Evolutionary conservation across 1,139 yeast species (phyloP).

Genomic region (Waltiozyma sp.): DNA sequence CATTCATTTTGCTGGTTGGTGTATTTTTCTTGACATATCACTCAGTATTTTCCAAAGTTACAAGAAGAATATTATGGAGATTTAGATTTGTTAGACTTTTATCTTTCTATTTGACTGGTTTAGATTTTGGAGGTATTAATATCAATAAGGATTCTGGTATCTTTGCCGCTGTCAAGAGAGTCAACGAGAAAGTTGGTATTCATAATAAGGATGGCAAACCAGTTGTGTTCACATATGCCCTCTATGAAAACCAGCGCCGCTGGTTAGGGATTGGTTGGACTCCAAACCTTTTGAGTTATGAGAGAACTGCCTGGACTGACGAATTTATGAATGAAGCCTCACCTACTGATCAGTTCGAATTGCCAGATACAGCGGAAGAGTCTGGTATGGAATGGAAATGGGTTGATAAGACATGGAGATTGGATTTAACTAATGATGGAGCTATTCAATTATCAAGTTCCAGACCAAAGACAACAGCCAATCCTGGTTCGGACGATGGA

Average conservation of each 20-base stretch:
- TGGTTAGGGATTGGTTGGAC: constrained; percentile 99
- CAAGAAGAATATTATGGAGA: constrained; percentile 77
- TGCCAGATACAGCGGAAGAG: constrained; percentile 64
- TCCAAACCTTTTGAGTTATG: constrained; percentile 77
- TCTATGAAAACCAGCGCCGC: constrained; percentile 92
- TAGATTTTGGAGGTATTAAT: constrained; percentile 60
- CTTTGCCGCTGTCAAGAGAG: constrained; percentile 47
- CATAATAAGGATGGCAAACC: constrained; percentile 41
- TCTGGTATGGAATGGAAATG: constrained; percentile 82
- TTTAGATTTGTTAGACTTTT: constrained; percentile 58
- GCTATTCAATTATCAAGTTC: constrained; percentile 60
- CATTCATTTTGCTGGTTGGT: constrained; percentile 51
- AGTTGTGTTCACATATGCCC: constrained; percentile 79
- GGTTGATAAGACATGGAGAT: constrained; percentile 88
- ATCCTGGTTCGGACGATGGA: constrained; percentile 75
- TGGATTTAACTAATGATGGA: constrained; percentile 84
- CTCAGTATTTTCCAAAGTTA: constrained; percentile 72
- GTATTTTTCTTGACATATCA: constrained; percentile 68
- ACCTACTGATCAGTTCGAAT: constrained; percentile 61
- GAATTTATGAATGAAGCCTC: constrained; percentile 83
- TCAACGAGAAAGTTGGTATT: constrained; percentile 19
- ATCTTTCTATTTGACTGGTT: constrained; percentile 76
- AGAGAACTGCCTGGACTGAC: constrained; percentile 95
- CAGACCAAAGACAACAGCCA: constrained; percentile 61
- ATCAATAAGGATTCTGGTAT: constrained; percentile 35